Evolutionary conservation across 164 flowering plant genomes (phyloP).

Genomic region (Kalanchoe fedtschenkoi): DNA sequence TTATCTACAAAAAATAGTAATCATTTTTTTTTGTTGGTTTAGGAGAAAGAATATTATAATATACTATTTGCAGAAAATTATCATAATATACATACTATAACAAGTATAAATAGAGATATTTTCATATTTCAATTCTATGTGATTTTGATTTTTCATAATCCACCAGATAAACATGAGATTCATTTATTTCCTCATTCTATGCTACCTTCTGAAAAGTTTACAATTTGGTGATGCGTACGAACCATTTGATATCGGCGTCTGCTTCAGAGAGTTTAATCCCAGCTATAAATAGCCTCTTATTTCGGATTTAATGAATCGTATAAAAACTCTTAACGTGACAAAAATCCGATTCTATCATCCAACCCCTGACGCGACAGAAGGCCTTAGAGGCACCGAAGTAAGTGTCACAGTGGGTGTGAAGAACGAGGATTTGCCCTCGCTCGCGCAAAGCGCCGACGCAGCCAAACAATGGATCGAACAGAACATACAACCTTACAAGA

Average conservation of each 20-base stretch:
- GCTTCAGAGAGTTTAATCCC: background rate
- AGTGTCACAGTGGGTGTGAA: conserved; percentile 1
- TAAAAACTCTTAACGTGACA: background rate
- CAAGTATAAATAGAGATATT: no score
- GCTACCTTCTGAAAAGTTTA: no score
- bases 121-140: no score
- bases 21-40: no score
- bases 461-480: conserved; percentile 4
- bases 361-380: background rate
- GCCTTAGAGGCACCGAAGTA: background rate
- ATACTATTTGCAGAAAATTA: no score
- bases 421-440: background rate
- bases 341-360: conserved; percentile 3
- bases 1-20: no score
- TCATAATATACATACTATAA: no score
- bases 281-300: background rate
- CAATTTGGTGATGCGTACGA: no score
- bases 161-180: no score
- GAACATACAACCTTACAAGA: background rate
- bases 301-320: background rate
- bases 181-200: no score
- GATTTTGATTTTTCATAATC: no score
- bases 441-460: conserved; percentile 1
- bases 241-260: background rate
- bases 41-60: no score